phyloP scores from a whole-genome alignment of 768 basidiomycete species.

The Rhodosporidiobolus odoratus region DNA sequence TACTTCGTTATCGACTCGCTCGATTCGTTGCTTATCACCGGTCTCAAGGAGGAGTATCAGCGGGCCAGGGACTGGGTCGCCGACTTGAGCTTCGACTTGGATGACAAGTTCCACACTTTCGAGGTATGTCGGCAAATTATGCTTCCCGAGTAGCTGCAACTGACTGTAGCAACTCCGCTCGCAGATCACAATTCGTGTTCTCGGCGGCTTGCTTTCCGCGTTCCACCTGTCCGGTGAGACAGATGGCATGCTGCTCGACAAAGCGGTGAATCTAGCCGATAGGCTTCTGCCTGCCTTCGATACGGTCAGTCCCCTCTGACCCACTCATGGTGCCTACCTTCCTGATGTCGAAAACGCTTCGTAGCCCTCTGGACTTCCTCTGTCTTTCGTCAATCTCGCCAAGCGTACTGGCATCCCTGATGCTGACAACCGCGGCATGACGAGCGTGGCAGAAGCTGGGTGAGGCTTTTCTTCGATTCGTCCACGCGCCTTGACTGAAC shows the following conservation, averaged over 20 bases:
- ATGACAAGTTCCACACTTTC: slow-evolving; percentile 78
- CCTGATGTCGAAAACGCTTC: too few species aligned
- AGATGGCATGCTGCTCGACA: slow-evolving; percentile 65
- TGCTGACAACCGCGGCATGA: slow-evolving; percentile 57
- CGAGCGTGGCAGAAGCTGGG: slow-evolving; percentile 78
- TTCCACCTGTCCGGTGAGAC: slow-evolving; percentile 62
- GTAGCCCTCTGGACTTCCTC: slow-evolving; percentile 65
- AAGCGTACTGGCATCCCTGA: slow-evolving; percentile 59
- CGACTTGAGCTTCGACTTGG: slow-evolving; percentile 66
- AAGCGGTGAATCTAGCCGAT: slow-evolving; percentile 75
- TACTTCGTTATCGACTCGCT: slow-evolving; percentile 62
- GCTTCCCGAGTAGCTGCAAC: not conserved
- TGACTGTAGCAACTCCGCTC: slow-evolving; percentile 21
- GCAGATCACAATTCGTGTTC: slow-evolving; percentile 83
- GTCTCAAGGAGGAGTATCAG: slow-evolving; percentile 67
- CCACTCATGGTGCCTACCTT: not conserved
- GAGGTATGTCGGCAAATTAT: slow-evolving; percentile 56
- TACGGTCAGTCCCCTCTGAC: slow-evolving; percentile 47
- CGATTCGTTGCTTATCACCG: slow-evolving; percentile 83
- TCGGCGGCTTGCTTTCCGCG: slow-evolving; percentile 83
- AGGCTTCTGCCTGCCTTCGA: slow-evolving; percentile 79
- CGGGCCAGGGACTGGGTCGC: slow-evolving; percentile 74
- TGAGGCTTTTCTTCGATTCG: not conserved
- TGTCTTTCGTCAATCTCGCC: slow-evolving; percentile 71
- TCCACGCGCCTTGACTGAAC: not conserved